Conservation (phyloP, 768 basidiomycete species). For the Tricholoma saponaceum region DNA sequence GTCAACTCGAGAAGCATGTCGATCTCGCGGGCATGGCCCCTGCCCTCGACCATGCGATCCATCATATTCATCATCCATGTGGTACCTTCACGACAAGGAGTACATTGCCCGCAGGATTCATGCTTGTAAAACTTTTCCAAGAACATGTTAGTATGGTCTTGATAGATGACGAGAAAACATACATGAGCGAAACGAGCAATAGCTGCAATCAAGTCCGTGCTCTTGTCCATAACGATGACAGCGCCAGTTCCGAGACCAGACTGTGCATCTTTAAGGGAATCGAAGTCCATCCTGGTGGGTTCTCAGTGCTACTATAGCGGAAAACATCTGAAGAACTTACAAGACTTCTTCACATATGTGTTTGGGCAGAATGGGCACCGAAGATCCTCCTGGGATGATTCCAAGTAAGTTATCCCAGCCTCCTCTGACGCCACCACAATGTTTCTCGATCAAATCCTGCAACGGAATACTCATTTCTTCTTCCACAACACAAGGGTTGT, state of each 20-base stretch:
- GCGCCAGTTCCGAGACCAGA: constrained; percentile 98
- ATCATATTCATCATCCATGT: constrained; percentile 99
- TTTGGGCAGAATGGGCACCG: constrained; percentile 89
- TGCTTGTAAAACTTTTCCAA: constrained; percentile 86
- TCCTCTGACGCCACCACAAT: constrained; percentile 91
- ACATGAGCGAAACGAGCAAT: constrained; percentile 91
- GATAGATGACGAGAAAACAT: constrained; percentile 13
- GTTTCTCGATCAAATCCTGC: constrained; percentile 91
- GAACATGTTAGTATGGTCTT: neutral
- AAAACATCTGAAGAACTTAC: constrained; percentile 42
- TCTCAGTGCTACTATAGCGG: constrained; percentile 5
- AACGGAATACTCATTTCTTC: constrained; percentile 99
- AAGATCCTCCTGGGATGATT: constrained; percentile 94
- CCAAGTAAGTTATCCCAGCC: constrained; percentile 98
- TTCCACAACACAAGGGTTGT: constrained; percentile 96
- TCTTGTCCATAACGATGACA: constrained; percentile 99
- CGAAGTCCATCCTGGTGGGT: constrained; percentile 84
- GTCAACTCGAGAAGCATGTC: constrained; percentile 97
- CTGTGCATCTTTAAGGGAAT: constrained; percentile 93
- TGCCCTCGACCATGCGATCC: constrained; percentile 91
- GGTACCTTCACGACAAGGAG: constrained; percentile 90
- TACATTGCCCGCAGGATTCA: constrained; percentile 97
- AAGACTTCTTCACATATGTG: constrained; percentile 82
- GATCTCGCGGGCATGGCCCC: constrained; percentile 89
- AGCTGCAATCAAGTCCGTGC: constrained; percentile 89